Evolutionary conservation across 768 basidiomycete species (phyloP).

Genomic region (Mycena kentingensis): DNA sequence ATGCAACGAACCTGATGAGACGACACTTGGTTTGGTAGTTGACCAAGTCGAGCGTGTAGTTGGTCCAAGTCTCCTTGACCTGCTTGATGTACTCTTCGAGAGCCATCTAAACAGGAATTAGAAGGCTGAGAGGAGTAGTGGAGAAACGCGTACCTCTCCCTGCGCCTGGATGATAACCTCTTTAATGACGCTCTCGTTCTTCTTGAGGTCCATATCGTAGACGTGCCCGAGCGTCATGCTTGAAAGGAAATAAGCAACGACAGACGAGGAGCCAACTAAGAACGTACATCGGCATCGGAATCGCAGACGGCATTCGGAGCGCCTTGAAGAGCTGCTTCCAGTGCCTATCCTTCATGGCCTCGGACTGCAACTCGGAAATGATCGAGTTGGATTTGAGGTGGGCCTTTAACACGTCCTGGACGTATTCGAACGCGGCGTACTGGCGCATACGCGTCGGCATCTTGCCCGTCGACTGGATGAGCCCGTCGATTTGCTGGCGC

Average conservation of each 20-base stretch:
- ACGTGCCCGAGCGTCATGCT: slow-evolving; percentile 96
- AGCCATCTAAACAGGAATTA: slow-evolving; percentile 70
- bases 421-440: slow-evolving; percentile 97
- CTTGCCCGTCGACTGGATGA: slow-evolving; percentile 91
- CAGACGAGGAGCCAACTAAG: background rate
- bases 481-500: slow-evolving; percentile 89
- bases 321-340: slow-evolving; percentile 98
- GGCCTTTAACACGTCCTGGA: slow-evolving; percentile 85
- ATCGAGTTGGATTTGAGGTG: slow-evolving; percentile 88
- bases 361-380: slow-evolving; percentile 94
- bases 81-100: slow-evolving; percentile 94
- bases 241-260: slow-evolving; percentile 9
- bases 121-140: slow-evolving; percentile 9
- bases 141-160: slow-evolving; percentile 69
- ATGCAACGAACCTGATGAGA: slow-evolving; percentile 66
- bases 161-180: slow-evolving; percentile 97
- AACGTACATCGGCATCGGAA: slow-evolving; percentile 58
- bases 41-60: slow-evolving; percentile 91
- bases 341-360: slow-evolving; percentile 95
- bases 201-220: slow-evolving; percentile 94
- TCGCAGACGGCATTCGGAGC: slow-evolving; percentile 71
- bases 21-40: slow-evolving; percentile 99
- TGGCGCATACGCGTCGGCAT: slow-evolving; percentile 99
- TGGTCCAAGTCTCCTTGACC: slow-evolving; percentile 97
- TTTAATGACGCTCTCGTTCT: slow-evolving; percentile 87